These are phyloP conservation scores for Gossypium armourianum DNA, from an alignment of 441 rosid genomes.

Conservation along the genomic window DNA sequence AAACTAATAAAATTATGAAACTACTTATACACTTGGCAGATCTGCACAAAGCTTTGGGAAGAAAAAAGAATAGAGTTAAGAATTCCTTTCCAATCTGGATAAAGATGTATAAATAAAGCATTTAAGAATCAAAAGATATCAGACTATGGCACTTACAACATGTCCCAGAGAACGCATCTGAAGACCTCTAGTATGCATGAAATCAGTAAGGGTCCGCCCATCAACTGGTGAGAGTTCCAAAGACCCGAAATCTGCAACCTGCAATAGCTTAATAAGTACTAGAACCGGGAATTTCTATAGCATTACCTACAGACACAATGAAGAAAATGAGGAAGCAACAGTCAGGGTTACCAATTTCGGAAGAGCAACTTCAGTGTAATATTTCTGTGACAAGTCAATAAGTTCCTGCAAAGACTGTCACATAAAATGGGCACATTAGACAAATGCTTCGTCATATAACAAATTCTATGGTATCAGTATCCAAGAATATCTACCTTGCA, in stretches of 20 bases:
- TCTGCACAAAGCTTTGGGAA: background rate
- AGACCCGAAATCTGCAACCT: conserved; percentile 57
- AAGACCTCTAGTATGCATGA: conserved; percentile 77
- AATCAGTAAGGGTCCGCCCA: conserved; percentile 65
- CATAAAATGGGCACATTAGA: conserved; percentile 28
- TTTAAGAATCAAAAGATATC: conserved; percentile 11
- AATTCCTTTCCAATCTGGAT: background rate
- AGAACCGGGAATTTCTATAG: conserved; percentile 15
- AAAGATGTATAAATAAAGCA: background rate
- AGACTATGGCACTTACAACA: conserved; percentile 41
- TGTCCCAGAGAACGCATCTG: conserved; percentile 62
- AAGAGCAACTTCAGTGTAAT: conserved; percentile 57
- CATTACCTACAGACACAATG: conserved; percentile 14
- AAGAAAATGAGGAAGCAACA: conserved; percentile 11
- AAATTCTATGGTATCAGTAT: background rate
- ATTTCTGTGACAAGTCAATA: conserved; percentile 49
- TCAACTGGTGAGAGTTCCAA: conserved; percentile 61
- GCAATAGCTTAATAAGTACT: conserved; percentile 22
- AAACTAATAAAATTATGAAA: background rate
- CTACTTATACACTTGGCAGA: background rate
- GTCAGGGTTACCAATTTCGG: conserved; percentile 47
- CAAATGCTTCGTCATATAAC: conserved; percentile 13
- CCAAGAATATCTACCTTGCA: conserved; percentile 31
- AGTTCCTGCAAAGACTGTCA: conserved; percentile 58
- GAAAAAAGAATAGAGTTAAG: background rate